These are phyloP conservation scores for Gnomoniopsis sp. DNA, from an alignment of 2,329 filamentous ascomycete genomes.

Conservation along the genomic window DNA sequence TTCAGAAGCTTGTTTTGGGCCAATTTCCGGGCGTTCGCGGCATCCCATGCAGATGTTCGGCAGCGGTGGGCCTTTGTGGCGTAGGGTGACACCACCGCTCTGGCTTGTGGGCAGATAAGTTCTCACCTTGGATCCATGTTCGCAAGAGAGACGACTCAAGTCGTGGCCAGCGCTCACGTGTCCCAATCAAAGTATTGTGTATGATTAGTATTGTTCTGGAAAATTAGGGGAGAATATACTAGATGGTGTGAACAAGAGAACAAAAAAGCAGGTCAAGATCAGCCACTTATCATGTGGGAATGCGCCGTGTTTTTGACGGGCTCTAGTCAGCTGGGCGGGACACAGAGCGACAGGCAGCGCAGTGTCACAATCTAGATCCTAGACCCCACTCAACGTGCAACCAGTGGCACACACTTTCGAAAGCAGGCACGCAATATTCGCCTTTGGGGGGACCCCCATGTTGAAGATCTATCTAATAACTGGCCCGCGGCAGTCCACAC, in stretches of 20 bases:
- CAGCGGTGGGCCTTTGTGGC: background rate
- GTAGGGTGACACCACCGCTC: too few relatives aligned
- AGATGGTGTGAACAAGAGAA: background rate
- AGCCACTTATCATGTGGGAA: background rate
- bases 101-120: too few relatives aligned
- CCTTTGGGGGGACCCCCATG: background rate
- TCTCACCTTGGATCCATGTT: too few relatives aligned
- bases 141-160: too few relatives aligned
- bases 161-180: too few relatives aligned
- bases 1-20: background rate
- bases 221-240: background rate
- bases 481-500: background rate
- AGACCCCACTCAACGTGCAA: background rate
- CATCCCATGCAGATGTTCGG: background rate
- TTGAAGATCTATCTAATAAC: background rate
- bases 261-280: background rate
- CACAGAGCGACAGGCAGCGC: background rate
- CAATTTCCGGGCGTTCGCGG: background rate
- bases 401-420: background rate
- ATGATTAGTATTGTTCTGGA: background rate
- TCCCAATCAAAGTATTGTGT: too few relatives aligned
- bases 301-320: background rate
- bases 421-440: background rate
- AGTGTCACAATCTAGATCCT: background rate
- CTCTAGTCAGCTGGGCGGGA: background rate